These are phyloP conservation scores for Mortierella claussenii DNA, from an alignment of 192 early-diverging fungal genomes.

Conservation along the genomic window DNA sequence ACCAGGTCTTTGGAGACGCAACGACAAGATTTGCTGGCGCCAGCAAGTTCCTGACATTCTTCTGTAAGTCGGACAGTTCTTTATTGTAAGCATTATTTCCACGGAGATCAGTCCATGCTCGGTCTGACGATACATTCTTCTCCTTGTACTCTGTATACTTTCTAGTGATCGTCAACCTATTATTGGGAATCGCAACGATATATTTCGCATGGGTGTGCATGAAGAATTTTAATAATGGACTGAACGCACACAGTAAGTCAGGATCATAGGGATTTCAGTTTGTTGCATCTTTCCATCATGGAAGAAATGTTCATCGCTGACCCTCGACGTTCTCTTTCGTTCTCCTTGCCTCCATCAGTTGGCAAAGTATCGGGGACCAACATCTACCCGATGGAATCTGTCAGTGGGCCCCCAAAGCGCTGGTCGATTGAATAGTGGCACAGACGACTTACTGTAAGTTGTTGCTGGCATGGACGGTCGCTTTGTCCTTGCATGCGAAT, in stretches of 20 bases:
- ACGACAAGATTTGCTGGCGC: constrained; percentile 58
- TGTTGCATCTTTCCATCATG: not conserved
- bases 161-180: constrained; percentile 59
- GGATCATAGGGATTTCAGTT: not conserved
- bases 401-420: constrained; percentile 30
- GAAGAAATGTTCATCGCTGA: not conserved
- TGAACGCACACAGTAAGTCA: constrained; percentile 73
- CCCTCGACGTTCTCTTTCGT: not conserved
- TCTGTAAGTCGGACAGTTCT: constrained; percentile 56
- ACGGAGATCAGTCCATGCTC: too few species aligned
- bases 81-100: constrained; percentile 1
- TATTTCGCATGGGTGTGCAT: constrained; percentile 63
- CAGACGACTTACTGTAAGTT: too few species aligned
- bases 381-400: constrained; percentile 51
- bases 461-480: too few species aligned
- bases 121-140: not conserved
- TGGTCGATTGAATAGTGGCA: constrained; percentile 46
- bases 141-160: not conserved
- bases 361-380: constrained; percentile 52
- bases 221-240: constrained; percentile 76
- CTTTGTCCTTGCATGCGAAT: too few species aligned
- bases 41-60: constrained; percentile 63
- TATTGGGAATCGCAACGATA: constrained; percentile 55
- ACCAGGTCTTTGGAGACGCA: constrained; percentile 63
- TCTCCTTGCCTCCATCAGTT: constrained; percentile 6